phyloP scores from a whole-genome alignment of 805 yeast species.

The Huiozyma sinensis region DNA sequence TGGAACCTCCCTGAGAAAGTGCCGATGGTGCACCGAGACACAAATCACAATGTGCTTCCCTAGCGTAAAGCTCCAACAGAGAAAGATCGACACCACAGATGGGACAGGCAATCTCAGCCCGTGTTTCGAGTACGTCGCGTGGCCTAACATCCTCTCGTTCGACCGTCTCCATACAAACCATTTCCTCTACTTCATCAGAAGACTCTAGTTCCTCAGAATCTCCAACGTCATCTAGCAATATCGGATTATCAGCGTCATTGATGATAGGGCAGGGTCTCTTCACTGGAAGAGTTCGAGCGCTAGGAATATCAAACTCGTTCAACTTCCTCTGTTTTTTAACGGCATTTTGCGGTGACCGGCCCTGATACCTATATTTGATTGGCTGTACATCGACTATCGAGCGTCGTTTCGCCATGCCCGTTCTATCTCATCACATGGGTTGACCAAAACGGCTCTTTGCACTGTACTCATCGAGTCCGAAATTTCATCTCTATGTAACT shows the following conservation, averaged over 20 bases:
- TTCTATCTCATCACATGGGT: neutral
- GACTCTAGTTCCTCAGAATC: neutral
- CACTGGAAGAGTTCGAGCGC: constrained; percentile 7
- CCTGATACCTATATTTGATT: constrained; percentile 6
- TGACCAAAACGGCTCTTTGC: too few species aligned
- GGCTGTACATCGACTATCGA: constrained; percentile 10
- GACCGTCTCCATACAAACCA: neutral
- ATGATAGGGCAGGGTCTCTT: constrained; percentile 8
- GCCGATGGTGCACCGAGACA: constrained; percentile 29
- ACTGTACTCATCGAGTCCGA: too few species aligned
- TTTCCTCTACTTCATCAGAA: neutral
- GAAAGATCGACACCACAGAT: constrained; percentile 37
- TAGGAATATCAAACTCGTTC: constrained; percentile 20
- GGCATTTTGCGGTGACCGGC: neutral
- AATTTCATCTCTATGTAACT: too few species aligned
- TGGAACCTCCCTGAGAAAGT: neutral
- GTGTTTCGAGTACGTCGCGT: neutral
- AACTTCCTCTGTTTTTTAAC: constrained; percentile 18
- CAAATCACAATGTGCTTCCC: constrained; percentile 45
- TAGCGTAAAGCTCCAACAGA: constrained; percentile 29
- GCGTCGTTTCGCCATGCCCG: constrained; percentile 4
- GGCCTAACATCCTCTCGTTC: neutral
- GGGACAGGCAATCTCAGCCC: constrained; percentile 34
- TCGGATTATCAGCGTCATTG: constrained; percentile 7
- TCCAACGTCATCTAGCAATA: constrained; percentile 6